Evolutionary conservation across 1,139 yeast species (phyloP), one percentile per base, ranked within the genome.

Genomic region (Yamadazyma taylorii): DNA sequence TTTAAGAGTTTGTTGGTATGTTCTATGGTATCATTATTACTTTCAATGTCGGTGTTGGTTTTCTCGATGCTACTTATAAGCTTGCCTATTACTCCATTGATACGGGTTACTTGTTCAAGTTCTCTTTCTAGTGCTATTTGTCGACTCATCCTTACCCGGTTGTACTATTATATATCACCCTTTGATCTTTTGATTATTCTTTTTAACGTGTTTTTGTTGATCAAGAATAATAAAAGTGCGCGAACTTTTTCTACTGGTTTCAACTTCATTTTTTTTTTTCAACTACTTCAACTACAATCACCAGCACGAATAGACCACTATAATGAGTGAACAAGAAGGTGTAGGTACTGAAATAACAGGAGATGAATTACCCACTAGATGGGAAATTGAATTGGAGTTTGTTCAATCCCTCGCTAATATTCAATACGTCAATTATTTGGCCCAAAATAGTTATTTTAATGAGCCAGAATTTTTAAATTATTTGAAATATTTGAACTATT

Each of bases 311-410:
- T 19, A 17, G 14, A 29, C 22, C 10, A 10, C 21, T 7, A 10
- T 26, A 14, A 14, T 14, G 15, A n/a, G 27, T 19, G 21, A 19
- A 19, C 5, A 19, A 8, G 21, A 19, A 8, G 30, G 8, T 16
- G 30, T 15, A 28, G 12, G 30, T 29, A 29, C 39, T 11, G 39
- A 32, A 34, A 39, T 39, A 11, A 28, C 42, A 2, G 42, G 36
- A 11, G 48, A 47, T 19, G 52, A 47, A 17, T 52, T 82, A 19
- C 92, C 94, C 11, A 76, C 85, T 9, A 60, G 94, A 47, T 85
- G 90, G 86, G 95, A 85, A 51, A 78, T 85, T 24, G 95, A 85
- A 52, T 69, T 85, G 24, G 95, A 85, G 64, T 86, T 85, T 58
- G 87, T 85, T 5, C 95, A 85, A 58, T 79, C 90, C n/a, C 67